Evolutionary conservation across 192 early-diverging fungal genomes (phyloP), one percentile per base, ranked within the genome.

Genomic region (Backusella macrospora): DNA sequence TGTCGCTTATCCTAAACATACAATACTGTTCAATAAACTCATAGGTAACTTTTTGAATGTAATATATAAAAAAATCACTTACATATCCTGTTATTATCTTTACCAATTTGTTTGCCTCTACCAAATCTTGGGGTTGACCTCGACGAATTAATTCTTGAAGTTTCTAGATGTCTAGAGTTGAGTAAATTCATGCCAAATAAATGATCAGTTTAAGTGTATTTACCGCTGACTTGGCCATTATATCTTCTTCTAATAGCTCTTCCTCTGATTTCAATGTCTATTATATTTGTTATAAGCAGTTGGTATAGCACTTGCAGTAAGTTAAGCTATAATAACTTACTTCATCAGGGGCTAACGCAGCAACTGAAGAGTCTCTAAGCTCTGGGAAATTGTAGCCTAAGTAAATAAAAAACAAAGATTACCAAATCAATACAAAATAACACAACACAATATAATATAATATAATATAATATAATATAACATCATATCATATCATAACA

Each of bases 31-130:
- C 63, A 7, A 75, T 49, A 5, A 14, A 21, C 16, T 26, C 18
- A 29, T 0, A 26, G 42, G 10, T 43, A 43, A 9, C 42, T 43
- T 43, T 10, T 10, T 43, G 5, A 43, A 18, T 49, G 6, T 6
- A 49, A 49, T 6, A 18, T 49, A 18, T 2, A 49, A 15, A 49
- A 10, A 16, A 52, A 10, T 9, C 37, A 73, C 82, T 74, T 87
- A 93, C 93, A 78, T 97, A 99, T 49, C 98, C 98, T 8, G 97
- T 91, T 86, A 99, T 96, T 37, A 96, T 86, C 80, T 99, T 98
- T 90, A 99, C 98, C 46, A 99, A 80, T 73, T 94, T 91, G 69
- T 99, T 98, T 7, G 98, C 98, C 72, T 97, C 95, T 43, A 90
- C 93, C 29, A 99, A 80, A 76, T 97, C 96, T 52, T 92, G 89